Conservation (phyloP, 345 rosid species). For the Linum tenue region DNA sequence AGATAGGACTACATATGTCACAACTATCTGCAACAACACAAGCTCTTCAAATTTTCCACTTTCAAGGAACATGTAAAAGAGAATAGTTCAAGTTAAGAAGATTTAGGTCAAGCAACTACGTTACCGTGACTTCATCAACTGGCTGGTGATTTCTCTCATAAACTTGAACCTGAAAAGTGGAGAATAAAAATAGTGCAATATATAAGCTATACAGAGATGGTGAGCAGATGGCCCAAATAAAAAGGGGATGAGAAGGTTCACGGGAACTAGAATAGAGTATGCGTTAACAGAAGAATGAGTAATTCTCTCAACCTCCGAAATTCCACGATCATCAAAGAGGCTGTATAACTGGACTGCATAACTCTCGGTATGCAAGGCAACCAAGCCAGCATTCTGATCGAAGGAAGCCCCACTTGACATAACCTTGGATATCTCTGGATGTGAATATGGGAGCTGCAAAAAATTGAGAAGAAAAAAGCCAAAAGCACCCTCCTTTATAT, state of each 20-base stretch:
- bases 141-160: conserved; percentile 99
- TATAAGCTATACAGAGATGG: background rate
- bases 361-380: conserved; percentile 69
- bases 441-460: conserved; percentile 67
- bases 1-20: conserved; percentile 72
- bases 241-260: background rate
- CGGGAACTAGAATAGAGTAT: background rate
- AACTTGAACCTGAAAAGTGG: conserved; percentile 60
- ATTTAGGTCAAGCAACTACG: conserved; percentile 10
- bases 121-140: conserved; percentile 80
- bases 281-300: background rate
- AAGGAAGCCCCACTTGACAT: conserved; percentile 52
- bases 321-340: conserved; percentile 64
- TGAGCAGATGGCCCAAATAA: background rate
- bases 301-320: conserved; percentile 64
- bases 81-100: background rate
- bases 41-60: background rate
- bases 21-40: conserved; percentile 43
- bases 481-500: no score
- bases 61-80: background rate
- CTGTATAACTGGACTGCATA: conserved; percentile 80
- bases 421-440: conserved; percentile 41
- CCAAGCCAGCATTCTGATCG: conserved; percentile 53
- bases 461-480: no score
- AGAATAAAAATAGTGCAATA: conserved; percentile 10